Conservation (phyloP, 768 basidiomycete genomes). For the Pleurotus giganteus region DNA sequence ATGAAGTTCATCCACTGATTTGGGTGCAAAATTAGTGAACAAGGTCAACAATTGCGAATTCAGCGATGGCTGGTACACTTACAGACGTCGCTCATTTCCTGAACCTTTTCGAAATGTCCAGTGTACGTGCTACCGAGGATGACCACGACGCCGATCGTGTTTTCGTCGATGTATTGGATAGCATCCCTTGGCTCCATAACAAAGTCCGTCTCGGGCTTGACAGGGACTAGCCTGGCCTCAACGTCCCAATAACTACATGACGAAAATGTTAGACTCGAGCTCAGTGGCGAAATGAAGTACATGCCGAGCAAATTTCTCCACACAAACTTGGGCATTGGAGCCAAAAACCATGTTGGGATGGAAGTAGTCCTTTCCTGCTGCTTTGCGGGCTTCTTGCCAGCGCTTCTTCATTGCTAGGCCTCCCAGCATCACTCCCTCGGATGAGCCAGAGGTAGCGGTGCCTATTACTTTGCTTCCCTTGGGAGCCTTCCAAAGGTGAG, state of each 20-base stretch:
- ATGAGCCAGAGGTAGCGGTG: slow-evolving; percentile 62
- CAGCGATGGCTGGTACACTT: slow-evolving; percentile 13
- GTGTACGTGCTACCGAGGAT: slow-evolving; percentile 56
- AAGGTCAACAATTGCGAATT: not conserved
- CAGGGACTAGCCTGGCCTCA: slow-evolving; percentile 50
- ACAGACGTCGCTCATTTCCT: slow-evolving; percentile 51
- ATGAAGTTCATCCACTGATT: slow-evolving; percentile 51
- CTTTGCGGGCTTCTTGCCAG: slow-evolving; percentile 64
- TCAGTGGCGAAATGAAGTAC: not conserved
- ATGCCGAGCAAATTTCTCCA: slow-evolving; percentile 63
- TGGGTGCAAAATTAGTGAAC: not conserved
- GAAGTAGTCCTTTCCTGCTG: slow-evolving; percentile 50
- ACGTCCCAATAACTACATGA: slow-evolving; percentile 53
- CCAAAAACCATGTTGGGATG: slow-evolving; percentile 62
- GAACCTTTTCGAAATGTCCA: slow-evolving; percentile 61
- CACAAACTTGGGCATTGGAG: slow-evolving; percentile 52
- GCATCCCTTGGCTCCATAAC: slow-evolving; percentile 59
- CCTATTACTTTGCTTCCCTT: slow-evolving; percentile 54
- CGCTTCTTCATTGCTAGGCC: slow-evolving; percentile 62
- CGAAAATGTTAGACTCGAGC: not conserved
- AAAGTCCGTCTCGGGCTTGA: slow-evolving; percentile 41
- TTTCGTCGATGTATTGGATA: slow-evolving; percentile 55
- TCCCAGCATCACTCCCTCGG: slow-evolving; percentile 71
- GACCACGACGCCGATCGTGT: slow-evolving; percentile 66
- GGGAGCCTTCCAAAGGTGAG: slow-evolving; percentile 65